Evolutionary conservation across 495 filamentous ascomycete species (phyloP).

Genomic region (Penicillium ochrochloron): DNA sequence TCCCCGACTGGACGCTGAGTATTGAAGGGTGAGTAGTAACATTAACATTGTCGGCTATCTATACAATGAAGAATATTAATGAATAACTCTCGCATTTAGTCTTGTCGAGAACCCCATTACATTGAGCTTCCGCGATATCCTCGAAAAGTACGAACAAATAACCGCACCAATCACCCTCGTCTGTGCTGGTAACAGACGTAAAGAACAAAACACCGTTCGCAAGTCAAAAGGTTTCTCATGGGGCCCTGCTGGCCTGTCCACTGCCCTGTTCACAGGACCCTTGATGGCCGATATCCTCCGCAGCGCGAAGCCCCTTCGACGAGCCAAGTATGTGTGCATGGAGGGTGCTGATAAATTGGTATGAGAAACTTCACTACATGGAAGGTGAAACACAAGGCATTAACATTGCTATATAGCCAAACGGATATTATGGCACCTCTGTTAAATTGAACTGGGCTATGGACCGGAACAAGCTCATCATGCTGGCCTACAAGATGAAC

Average conservation of each 20-base stretch:
- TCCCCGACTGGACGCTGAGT: slow-evolving; percentile 81
- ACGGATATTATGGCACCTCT: slow-evolving; percentile 89
- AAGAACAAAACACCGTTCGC: slow-evolving; percentile 90
- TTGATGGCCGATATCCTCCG: slow-evolving; percentile 73
- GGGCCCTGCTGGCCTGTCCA: slow-evolving; percentile 89
- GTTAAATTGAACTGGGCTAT: slow-evolving; percentile 88
- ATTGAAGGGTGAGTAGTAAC: slow-evolving; percentile 69
- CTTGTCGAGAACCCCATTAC: slow-evolving; percentile 80
- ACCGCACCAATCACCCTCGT: slow-evolving; percentile 90
- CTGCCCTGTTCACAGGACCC: slow-evolving; percentile 87
- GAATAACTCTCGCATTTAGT: slow-evolving; percentile 30
- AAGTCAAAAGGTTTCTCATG: slow-evolving; percentile 97
- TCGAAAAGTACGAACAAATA: slow-evolving; percentile 78
- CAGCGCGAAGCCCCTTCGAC: slow-evolving; percentile 68
- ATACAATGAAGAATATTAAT: not conserved
- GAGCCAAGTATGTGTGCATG: slow-evolving; percentile 87
- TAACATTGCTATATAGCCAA: slow-evolving; percentile 59
- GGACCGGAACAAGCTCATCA: slow-evolving; percentile 82
- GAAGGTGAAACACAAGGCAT: not conserved
- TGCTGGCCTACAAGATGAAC: slow-evolving; percentile 94
- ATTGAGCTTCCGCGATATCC: slow-evolving; percentile 73
- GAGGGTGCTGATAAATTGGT: slow-evolving; percentile 87
- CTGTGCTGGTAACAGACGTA: slow-evolving; percentile 90
- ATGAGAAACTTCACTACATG: not conserved
- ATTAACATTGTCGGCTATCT: not conserved